Conservation (phyloP, 2,329 filamentous ascomycete species). For the Tolypocladium capitatum region DNA sequence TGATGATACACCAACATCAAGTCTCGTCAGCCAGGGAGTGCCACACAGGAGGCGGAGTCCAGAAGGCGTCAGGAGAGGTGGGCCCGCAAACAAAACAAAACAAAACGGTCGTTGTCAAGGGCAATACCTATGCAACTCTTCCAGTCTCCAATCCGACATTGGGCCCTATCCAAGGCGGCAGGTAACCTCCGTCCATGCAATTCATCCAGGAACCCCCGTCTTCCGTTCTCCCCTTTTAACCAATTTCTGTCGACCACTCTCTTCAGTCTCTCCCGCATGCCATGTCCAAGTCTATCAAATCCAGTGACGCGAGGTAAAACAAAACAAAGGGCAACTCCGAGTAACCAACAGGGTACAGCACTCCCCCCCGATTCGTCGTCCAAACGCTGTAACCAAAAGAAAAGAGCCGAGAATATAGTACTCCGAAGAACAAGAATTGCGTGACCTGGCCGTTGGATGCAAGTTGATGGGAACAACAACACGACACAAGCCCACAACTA, state of each 20-base stretch:
- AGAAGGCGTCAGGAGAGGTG: not conserved
- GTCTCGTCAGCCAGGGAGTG: too few relatives aligned
- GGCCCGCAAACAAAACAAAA: not conserved
- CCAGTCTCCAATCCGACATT: not conserved
- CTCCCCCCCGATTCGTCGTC: not conserved
- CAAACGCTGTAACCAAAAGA: not conserved
- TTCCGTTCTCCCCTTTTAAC: not conserved
- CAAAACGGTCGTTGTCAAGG: not conserved
- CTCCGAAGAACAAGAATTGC: not conserved
- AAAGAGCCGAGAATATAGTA: not conserved
- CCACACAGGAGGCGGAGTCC: too few relatives aligned
- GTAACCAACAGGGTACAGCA: not conserved
- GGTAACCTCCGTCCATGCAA: not conserved
- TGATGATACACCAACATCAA: too few relatives aligned
- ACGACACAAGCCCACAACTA: not conserved
- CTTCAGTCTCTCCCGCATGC: not conserved
- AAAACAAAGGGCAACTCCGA: not conserved
- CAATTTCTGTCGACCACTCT: not conserved
- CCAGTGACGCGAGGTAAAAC: not conserved
- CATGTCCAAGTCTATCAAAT: slow-evolving; percentile 1
- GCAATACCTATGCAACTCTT: not conserved
- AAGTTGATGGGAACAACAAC: not conserved
- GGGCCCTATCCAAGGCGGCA: not conserved
- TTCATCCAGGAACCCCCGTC: not conserved
- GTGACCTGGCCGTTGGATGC: not conserved